Conservation (phyloP, 768 basidiomycete species). For the Lentinula aciculospora region DNA sequence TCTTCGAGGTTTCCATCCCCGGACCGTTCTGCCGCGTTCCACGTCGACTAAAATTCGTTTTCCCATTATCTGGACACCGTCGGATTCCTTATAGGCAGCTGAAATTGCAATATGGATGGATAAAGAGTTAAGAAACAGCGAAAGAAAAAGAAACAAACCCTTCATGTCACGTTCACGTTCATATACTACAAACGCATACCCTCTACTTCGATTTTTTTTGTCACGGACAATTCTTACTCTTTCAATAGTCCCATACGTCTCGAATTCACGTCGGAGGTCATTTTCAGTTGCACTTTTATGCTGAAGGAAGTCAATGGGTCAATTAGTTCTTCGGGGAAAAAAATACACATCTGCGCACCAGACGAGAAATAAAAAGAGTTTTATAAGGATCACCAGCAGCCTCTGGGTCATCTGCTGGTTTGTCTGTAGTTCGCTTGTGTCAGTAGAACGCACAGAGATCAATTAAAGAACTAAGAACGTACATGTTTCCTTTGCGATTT, state of each 20-base stretch:
- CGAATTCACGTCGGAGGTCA: slow-evolving; percentile 93
- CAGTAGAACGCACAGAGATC: too few relatives aligned
- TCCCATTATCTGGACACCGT: slow-evolving; percentile 92
- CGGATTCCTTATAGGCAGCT: slow-evolving; percentile 98
- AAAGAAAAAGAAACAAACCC: slow-evolving; percentile 44
- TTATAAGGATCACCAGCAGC: slow-evolving; percentile 97
- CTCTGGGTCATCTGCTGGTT: slow-evolving; percentile 86
- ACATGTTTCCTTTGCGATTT: slow-evolving; percentile 84
- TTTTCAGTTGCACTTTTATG: slow-evolving; percentile 89
- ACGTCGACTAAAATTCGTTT: slow-evolving; percentile 97
- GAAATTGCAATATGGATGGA: slow-evolving; percentile 10
- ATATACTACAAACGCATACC: slow-evolving; percentile 96
- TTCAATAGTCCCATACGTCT: slow-evolving; percentile 92
- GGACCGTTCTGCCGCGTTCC: slow-evolving; percentile 94
- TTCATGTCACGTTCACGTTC: slow-evolving; percentile 99
- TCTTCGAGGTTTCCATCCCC: slow-evolving; percentile 97
- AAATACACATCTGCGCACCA: slow-evolving; percentile 47
- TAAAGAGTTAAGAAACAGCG: slow-evolving; percentile 9
- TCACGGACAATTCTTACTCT: slow-evolving; percentile 90
- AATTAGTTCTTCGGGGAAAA: neutral
- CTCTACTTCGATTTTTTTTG: slow-evolving; percentile 80
- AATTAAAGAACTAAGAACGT: slow-evolving; percentile 30
- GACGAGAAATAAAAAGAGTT: slow-evolving; percentile 91
- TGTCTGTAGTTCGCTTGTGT: slow-evolving; percentile 59
- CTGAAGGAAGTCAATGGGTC: slow-evolving; percentile 33